Percentiles rank a stretch among this genome's conserved stretches.
phyloP scores from a whole-genome alignment of 1,284 basidiomycete genomes.

The Sporisorium graminicola region DNA sequence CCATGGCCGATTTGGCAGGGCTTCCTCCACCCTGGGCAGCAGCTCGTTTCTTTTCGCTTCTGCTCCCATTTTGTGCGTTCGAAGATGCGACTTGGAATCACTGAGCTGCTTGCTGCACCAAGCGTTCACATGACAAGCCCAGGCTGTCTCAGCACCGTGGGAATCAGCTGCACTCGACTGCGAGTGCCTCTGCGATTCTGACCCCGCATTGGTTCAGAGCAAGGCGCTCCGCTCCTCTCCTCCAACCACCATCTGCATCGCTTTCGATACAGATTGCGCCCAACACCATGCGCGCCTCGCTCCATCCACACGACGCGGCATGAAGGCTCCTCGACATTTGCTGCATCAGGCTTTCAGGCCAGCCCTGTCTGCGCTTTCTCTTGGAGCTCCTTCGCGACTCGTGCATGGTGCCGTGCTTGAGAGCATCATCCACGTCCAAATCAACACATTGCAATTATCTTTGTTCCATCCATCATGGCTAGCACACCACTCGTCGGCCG shows the following conservation, averaged over 20 bases:
- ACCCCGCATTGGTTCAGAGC: background rate
- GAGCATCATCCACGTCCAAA: background rate
- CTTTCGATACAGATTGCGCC: too few species aligned
- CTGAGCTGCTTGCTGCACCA: constrained; percentile 5
- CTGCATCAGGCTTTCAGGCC: constrained; percentile 14
- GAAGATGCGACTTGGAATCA: too few species aligned
- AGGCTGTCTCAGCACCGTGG: constrained; percentile 1
- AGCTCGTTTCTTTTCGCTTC: background rate
- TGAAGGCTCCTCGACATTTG: constrained; percentile 24
- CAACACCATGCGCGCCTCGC: constrained; percentile 12
- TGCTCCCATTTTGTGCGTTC: background rate
- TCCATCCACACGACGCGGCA: constrained; percentile 8
- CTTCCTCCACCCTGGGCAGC: constrained; percentile 17
- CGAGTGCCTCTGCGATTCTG: background rate
- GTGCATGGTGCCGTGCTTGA: background rate
- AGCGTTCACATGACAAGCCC: background rate
- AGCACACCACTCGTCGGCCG: background rate
- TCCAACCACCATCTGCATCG: constrained; percentile 6
- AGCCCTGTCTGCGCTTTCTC: background rate
- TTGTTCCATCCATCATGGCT: background rate
- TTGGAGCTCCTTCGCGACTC: background rate
- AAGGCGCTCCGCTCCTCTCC: background rate
- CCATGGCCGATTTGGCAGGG: background rate
- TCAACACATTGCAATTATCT: background rate
- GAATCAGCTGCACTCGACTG: constrained; percentile 1